These are phyloP conservation scores for Bipolaris zeicola DNA, from an alignment of 2,329 filamentous ascomycete species.

Conservation along the genomic window DNA sequence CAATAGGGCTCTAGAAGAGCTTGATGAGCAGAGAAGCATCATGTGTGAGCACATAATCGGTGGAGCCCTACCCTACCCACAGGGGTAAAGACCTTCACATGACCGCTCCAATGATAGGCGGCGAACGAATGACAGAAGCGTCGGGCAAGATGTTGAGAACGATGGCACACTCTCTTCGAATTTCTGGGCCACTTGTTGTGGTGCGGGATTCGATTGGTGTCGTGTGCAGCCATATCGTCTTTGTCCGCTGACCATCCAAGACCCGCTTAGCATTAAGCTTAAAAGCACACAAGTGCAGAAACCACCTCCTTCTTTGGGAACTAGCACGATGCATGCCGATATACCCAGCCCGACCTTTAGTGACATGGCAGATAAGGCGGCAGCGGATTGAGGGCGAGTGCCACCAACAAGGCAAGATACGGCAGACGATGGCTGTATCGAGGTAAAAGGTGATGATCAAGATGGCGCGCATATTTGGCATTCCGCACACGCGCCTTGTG, in stretches of 20 bases:
- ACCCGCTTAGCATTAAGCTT: constrained; percentile 44
- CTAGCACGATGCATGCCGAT: constrained; percentile 37
- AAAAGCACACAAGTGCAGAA: constrained; percentile 35
- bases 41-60: background rate
- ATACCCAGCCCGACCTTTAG: constrained; percentile 27
- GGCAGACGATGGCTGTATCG: background rate
- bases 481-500: background rate
- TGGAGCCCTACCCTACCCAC: background rate
- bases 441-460: background rate
- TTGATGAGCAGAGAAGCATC: background rate
- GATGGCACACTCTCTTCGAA: background rate
- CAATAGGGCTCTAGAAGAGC: background rate
- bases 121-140: constrained; percentile 20
- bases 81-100: constrained; percentile 6
- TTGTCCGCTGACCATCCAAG: constrained; percentile 28
- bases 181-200: background rate
- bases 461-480: background rate
- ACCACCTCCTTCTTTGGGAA: constrained; percentile 41
- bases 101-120: constrained; percentile 18
- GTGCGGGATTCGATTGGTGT: constrained; percentile 8
- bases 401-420: constrained; percentile 8
- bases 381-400: constrained; percentile 15
- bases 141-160: constrained; percentile 7
- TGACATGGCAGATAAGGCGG: constrained; percentile 37
- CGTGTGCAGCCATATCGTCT: constrained; percentile 11